phyloP scores from a whole-genome alignment of 495 filamentous ascomycete genomes.

The Daldinia decipiens region DNA sequence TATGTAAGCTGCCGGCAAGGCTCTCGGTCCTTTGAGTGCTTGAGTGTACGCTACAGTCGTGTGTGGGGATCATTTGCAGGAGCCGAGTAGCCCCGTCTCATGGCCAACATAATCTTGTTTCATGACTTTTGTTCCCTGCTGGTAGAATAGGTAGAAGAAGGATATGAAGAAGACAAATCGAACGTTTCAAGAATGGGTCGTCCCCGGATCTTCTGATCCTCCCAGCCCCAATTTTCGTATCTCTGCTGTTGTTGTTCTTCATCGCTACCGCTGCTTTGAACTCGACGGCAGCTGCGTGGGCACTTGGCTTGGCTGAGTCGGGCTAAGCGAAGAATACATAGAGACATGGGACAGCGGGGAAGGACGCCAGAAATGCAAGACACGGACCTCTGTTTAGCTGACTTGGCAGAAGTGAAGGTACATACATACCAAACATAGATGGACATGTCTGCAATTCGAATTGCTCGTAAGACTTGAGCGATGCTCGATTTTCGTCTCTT shows the following conservation, averaged over 20 bases:
- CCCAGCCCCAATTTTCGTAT: neutral
- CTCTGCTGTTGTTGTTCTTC: constrained; percentile 5
- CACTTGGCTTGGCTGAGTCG: neutral
- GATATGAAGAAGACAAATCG: constrained; percentile 4
- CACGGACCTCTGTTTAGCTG: neutral
- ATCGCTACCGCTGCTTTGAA: constrained; percentile 9
- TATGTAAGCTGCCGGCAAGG: constrained; percentile 29
- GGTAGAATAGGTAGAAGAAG: too few species aligned
- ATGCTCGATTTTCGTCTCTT: constrained; percentile 16
- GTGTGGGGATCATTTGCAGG: constrained; percentile 11
- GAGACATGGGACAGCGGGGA: constrained; percentile 7
- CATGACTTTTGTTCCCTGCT: constrained; percentile 11
- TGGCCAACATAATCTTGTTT: constrained; percentile 19
- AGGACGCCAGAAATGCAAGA: neutral
- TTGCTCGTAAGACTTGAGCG: constrained; percentile 3
- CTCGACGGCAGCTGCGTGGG: neutral
- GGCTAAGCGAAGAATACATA: constrained; percentile 6
- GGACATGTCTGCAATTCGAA: neutral
- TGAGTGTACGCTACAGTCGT: neutral
- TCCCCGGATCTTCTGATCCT: constrained; percentile 33
- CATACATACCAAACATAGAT: neutral
- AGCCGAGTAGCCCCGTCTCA: constrained; percentile 2
- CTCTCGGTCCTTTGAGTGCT: constrained; percentile 19
- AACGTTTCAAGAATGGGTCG: constrained; percentile 27
- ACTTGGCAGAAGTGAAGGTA: constrained; percentile 1